Conservation (phyloP, 1,284 basidiomycete genomes). For the Nidula niveotomentosa region DNA sequence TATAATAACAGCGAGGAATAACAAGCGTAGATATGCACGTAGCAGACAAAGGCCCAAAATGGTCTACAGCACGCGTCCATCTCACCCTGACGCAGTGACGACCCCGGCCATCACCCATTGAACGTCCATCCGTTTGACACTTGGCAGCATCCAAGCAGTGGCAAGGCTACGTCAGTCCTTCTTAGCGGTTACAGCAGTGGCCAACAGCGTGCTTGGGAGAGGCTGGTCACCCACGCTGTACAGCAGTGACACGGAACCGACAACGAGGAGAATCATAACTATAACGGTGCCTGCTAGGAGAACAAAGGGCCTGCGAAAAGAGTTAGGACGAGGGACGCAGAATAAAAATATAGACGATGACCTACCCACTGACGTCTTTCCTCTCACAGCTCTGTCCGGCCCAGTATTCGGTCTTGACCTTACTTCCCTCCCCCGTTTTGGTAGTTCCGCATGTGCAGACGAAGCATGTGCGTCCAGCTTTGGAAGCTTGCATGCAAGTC, state of each 20-base stretch:
- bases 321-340: conserved; percentile 2
- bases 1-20: too few relatives aligned
- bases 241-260: conserved; percentile 68
- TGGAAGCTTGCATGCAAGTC: conserved; percentile 56
- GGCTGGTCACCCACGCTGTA: conserved; percentile 58
- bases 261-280: conserved; percentile 59
- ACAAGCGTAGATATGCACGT: too few relatives aligned
- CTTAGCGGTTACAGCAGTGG: conserved; percentile 51
- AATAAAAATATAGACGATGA: conserved; percentile 1
- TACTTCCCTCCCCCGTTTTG: conserved; percentile 37
- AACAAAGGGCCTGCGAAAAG: conserved; percentile 59
- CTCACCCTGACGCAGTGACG: too few relatives aligned
- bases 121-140: not conserved
- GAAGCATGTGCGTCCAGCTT: conserved; percentile 68
- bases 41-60: too few relatives aligned
- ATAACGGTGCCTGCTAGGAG: conserved; percentile 69
- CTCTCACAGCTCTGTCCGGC: conserved; percentile 74
- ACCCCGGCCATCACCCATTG: too few relatives aligned
- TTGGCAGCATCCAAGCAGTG: not conserved
- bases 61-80: too few relatives aligned
- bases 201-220: conserved; percentile 71
- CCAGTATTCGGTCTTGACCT: conserved; percentile 64
- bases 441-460: conserved; percentile 68
- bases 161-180: conserved; percentile 39
- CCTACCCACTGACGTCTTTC: conserved; percentile 77